Conservation (phyloP, 2,329 filamentous ascomycete genomes). For the Aschersonia sp. region DNA sequence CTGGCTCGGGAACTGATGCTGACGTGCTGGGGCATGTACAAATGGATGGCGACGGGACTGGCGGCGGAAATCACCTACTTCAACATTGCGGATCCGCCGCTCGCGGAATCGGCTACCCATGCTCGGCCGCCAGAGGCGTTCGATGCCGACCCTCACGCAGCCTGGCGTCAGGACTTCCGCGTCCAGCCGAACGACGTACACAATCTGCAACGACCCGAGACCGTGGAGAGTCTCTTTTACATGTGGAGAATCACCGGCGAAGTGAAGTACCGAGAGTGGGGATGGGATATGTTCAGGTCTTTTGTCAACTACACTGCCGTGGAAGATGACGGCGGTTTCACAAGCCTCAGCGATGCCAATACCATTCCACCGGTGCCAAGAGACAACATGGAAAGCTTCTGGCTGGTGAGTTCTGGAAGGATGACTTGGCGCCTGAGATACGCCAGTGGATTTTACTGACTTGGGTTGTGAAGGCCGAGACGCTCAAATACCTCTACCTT, state of each 20-base stretch:
- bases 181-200: constrained; percentile 76
- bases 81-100: constrained; percentile 54
- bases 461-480: constrained; percentile 56
- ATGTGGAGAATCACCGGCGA: constrained; percentile 98
- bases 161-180: constrained; percentile 65
- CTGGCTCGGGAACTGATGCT: constrained; percentile 86
- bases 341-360: constrained; percentile 64
- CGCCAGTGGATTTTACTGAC: constrained; percentile 1
- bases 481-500: constrained; percentile 93
- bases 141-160: constrained; percentile 35
- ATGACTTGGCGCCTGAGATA: neutral
- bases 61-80: constrained; percentile 93
- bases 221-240: constrained; percentile 90
- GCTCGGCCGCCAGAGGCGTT: constrained; percentile 31
- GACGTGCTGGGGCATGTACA: constrained; percentile 97
- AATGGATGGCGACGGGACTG: constrained; percentile 76
- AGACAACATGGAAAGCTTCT: constrained; percentile 99
- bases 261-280: constrained; percentile 80
- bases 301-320: constrained; percentile 80
- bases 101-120: constrained; percentile 36
- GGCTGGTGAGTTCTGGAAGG: constrained; percentile 52
- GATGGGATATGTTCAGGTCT: constrained; percentile 94
- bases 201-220: constrained; percentile 91
- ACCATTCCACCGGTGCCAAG: constrained; percentile 50
- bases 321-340: constrained; percentile 65